Evolutionary conservation across 768 basidiomycete species (phyloP).

Genomic region (Phylloporus sp.): DNA sequence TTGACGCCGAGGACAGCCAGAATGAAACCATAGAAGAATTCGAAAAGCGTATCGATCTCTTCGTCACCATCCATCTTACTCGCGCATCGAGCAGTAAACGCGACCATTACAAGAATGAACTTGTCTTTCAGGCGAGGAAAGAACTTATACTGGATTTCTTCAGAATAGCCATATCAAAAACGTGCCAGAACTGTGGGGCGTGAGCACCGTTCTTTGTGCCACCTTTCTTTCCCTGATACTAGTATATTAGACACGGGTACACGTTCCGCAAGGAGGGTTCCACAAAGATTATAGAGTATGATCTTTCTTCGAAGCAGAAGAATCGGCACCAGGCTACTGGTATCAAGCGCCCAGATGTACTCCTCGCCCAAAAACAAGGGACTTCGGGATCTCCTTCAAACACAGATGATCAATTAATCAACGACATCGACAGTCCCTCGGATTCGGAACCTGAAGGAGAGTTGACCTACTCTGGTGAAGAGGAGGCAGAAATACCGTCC

Average conservation of each 20-base stretch:
- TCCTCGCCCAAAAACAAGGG: conserved; percentile 42
- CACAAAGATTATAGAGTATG: conserved; percentile 93
- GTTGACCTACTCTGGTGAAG: conserved; percentile 48
- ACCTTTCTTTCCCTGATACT: conserved; percentile 5
- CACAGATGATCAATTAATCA: conserved; percentile 26
- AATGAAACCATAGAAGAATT: conserved; percentile 62
- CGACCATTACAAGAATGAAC: conserved; percentile 83
- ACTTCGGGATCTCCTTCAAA: conserved; percentile 22
- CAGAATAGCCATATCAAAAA: conserved; percentile 58
- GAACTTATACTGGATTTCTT: conserved; percentile 78
- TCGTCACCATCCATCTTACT: conserved; percentile 49
- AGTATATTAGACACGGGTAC: conserved; percentile 56
- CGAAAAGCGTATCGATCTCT: conserved; percentile 57
- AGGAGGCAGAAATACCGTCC: conserved; percentile 37
- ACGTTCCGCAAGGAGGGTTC: conserved; percentile 92
- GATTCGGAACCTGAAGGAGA: conserved; percentile 47
- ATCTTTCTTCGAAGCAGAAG: conserved; percentile 78
- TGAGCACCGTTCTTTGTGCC: conserved; percentile 39
- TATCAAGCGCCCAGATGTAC: conserved; percentile 71
- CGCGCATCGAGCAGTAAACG: conserved; percentile 52
- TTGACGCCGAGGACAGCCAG: conserved; percentile 36
- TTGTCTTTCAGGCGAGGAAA: conserved; percentile 84
- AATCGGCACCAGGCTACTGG: conserved; percentile 45
- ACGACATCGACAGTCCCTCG: conserved; percentile 47
- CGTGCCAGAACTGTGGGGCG: conserved; percentile 85